phyloP scores from a whole-genome alignment of 371 early-diverging fungal species.

The Mucor indicus region DNA sequence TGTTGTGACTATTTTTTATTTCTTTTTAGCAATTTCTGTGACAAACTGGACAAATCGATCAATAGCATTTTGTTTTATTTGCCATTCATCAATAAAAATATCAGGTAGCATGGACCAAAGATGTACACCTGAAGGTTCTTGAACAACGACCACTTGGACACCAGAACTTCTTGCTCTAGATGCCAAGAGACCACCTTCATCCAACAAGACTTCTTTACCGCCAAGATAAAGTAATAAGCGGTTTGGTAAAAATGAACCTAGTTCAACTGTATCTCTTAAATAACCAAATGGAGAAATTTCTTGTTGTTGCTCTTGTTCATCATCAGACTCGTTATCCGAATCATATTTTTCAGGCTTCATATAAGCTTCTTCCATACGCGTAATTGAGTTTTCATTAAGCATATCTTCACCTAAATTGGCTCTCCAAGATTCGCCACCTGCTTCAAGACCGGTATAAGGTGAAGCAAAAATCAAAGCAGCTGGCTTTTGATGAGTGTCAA shows the following conservation, averaged over 20 bases:
- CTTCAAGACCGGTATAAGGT: conserved; percentile 45
- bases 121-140: conserved; percentile 35
- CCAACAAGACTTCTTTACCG: conserved; percentile 41
- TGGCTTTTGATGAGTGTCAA: conserved; percentile 14
- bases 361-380: conserved; percentile 36
- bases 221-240: conserved; percentile 35
- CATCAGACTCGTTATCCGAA: conserved; percentile 4
- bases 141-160: conserved; percentile 25
- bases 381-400: conserved; percentile 27
- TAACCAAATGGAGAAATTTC: conserved; percentile 11
- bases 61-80: conserved; percentile 10
- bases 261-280: conserved; percentile 5
- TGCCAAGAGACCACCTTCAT: conserved; percentile 37
- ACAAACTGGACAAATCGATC: conserved; percentile 22
- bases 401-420: conserved; percentile 30
- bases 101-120: conserved; percentile 33
- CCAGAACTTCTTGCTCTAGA: conserved; percentile 29
- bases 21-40: background rate
- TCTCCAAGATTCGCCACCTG: conserved; percentile 39
- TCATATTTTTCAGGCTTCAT: conserved; percentile 19
- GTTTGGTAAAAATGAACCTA: conserved; percentile 24
- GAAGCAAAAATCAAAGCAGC: conserved; percentile 36
- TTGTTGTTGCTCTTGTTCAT: background rate
- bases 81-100: conserved; percentile 13
- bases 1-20: background rate